These are phyloP conservation scores for Xerocomellus intermedius DNA, from an alignment of 768 basidiomycete species.

Conservation along the genomic window DNA sequence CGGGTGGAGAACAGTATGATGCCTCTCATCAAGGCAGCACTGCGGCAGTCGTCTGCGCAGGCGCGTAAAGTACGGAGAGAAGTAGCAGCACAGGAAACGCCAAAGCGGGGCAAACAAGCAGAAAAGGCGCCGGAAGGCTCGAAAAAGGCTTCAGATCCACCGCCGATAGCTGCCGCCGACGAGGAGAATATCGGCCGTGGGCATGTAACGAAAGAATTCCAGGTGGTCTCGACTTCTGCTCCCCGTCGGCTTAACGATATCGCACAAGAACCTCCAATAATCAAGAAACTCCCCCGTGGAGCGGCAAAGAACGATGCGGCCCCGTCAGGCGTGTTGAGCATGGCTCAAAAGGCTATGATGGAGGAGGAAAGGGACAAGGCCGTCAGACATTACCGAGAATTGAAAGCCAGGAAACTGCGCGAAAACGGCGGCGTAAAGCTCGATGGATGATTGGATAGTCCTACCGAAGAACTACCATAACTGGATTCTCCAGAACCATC, in stretches of 20 bases:
- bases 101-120: conserved; percentile 15
- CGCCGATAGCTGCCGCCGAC: conserved; percentile 9
- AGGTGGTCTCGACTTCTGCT: conserved; percentile 46
- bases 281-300: conserved; percentile 55
- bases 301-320: conserved; percentile 29
- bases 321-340: conserved; percentile 53
- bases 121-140: conserved; percentile 9
- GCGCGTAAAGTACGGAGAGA: conserved; percentile 45
- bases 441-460: conserved; percentile 6
- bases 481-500: conserved; percentile 1
- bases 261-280: conserved; percentile 62
- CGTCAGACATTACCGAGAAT: conserved; percentile 63
- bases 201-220: conserved; percentile 46
- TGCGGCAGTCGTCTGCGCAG: conserved; percentile 54
- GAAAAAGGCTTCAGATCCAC: conserved; percentile 15
- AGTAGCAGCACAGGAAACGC: conserved; percentile 16
- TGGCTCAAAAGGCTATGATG: conserved; percentile 77
- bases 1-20: conserved; percentile 74
- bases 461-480: conserved; percentile 10
- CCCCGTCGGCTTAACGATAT: conserved; percentile 72
- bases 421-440: conserved; percentile 12
- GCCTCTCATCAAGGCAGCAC: conserved; percentile 58
- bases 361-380: conserved; percentile 71
- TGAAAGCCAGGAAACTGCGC: conserved; percentile 52
- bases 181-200: conserved; percentile 20